Conservation (phyloP, 441 rosid species). For the Populus hybrid region DNA sequence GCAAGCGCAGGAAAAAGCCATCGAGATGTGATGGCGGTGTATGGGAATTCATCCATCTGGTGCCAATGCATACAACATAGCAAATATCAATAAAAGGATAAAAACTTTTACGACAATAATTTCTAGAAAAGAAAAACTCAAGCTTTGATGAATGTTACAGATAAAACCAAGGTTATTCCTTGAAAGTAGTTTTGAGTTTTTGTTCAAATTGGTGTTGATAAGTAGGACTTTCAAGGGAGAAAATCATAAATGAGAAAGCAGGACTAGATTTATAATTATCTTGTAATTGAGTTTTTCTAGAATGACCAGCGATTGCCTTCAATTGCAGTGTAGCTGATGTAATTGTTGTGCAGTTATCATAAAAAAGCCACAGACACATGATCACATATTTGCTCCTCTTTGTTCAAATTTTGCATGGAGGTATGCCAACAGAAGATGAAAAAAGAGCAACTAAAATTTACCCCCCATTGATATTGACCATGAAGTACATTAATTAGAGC, state of each 20-base stretch:
- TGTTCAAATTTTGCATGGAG: neutral
- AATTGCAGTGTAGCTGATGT: neutral
- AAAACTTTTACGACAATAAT: neutral
- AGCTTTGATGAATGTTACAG: neutral
- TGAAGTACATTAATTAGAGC: neutral
- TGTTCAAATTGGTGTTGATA: neutral
- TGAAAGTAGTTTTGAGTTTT: neutral
- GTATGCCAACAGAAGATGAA: neutral
- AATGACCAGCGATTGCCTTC: no score
- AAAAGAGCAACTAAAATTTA: neutral
- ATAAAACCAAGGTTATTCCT: neutral
- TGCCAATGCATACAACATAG: constrained; percentile 5
- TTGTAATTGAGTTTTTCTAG: no score
- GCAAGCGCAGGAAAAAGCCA: constrained; percentile 79
- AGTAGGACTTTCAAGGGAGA: neutral
- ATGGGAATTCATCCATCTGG: constrained; percentile 61
- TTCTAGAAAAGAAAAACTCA: neutral
- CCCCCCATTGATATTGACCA: neutral
- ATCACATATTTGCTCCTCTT: neutral
- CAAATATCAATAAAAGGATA: neutral
- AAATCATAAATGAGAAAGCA: no score
- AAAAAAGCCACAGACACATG: neutral
- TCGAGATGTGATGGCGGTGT: constrained; percentile 50
- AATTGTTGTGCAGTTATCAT: neutral
- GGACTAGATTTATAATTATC: no score